A percentile compares a stretch with the other conserved stretches of the same genome.
phyloP scores from a whole-genome alignment of 805 yeast genomes.

The Schwanniomyces pseudopolymorphus region DNA sequence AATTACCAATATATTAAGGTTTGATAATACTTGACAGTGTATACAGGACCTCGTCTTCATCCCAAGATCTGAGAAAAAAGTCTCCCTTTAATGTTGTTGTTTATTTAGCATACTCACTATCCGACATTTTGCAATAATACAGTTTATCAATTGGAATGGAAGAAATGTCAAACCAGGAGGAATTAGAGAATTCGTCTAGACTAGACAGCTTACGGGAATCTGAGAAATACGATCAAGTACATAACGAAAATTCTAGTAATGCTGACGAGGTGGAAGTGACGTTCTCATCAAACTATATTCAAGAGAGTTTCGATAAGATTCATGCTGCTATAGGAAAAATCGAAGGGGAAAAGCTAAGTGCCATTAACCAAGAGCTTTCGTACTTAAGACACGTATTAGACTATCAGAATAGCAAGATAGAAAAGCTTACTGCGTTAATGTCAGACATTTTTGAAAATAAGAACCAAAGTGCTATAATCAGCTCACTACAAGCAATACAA shows the following conservation, averaged over 20 bases:
- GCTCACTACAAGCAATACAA: slow-evolving; percentile 30
- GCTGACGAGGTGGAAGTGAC: slow-evolving; percentile 4
- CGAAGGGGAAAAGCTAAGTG: slow-evolving; percentile 25
- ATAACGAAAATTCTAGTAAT: slow-evolving; percentile 1
- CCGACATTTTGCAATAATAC: slow-evolving; percentile 13
- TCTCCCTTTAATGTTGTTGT: slow-evolving; percentile 8
- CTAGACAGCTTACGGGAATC: slow-evolving; percentile 7
- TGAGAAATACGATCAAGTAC: slow-evolving; percentile 3
- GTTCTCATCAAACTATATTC: slow-evolving; percentile 7
- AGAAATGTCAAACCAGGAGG: slow-evolving; percentile 8
- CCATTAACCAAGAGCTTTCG: slow-evolving; percentile 30
- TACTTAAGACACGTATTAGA: slow-evolving; percentile 37
- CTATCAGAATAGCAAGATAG: slow-evolving; percentile 37
- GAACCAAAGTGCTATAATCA: slow-evolving; percentile 23
- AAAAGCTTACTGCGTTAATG: slow-evolving; percentile 34
- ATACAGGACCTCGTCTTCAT: background rate
- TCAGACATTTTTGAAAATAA: slow-evolving; percentile 31
- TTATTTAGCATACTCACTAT: slow-evolving; percentile 1
- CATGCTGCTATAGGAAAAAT: slow-evolving; percentile 15
- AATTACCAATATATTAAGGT: too few species aligned
- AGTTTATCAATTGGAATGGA: slow-evolving; percentile 6
- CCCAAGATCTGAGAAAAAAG: slow-evolving; percentile 8
- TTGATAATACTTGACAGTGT: too few species aligned
- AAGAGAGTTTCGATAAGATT: slow-evolving; percentile 10
- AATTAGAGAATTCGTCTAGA: slow-evolving; percentile 5